phyloP scores from a whole-genome alignment of 139 green algal genomes.

The Tetratostichococcus sp. region DNA sequence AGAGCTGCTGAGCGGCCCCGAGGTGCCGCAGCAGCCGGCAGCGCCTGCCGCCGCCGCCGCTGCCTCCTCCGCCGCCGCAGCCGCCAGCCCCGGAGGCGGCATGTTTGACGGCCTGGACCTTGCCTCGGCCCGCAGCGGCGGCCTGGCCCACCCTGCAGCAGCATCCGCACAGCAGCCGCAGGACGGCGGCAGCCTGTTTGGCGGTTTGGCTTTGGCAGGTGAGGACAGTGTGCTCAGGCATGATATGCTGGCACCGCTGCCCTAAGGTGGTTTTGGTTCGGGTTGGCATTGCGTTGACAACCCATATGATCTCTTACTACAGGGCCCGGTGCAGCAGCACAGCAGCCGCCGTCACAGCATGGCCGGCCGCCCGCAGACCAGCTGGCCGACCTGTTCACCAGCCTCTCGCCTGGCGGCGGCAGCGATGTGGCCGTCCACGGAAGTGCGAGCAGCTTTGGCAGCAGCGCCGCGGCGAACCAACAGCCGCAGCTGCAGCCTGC shows the following conservation, averaged over 20 bases:
- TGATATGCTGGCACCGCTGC: background rate
- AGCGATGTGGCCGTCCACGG: background rate
- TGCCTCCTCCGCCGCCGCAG: background rate
- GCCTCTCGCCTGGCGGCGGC: slow-evolving; percentile 5
- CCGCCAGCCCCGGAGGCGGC: background rate
- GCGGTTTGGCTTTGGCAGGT: slow-evolving; percentile 2
- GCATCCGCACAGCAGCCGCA: background rate
- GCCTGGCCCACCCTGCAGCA: too few species aligned
- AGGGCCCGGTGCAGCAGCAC: too few species aligned
- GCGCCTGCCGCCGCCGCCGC: background rate
- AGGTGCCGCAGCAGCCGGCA: background rate
- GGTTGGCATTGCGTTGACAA: background rate
- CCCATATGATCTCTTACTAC: too few species aligned
- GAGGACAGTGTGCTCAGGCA: background rate
- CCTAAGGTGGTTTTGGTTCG: background rate
- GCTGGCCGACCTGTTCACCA: slow-evolving; percentile 17
- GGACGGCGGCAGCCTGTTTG: slow-evolving; percentile 7
- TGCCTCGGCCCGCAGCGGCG: background rate
- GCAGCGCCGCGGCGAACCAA: background rate
- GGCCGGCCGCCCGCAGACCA: background rate
- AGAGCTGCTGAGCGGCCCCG: background rate
- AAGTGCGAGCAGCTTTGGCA: background rate
- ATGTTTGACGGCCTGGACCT: background rate
- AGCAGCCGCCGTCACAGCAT: background rate
- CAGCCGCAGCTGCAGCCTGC: background rate